Evolutionary conservation across 805 yeast genomes (phyloP).

Genomic region (Candida adriatica): DNA sequence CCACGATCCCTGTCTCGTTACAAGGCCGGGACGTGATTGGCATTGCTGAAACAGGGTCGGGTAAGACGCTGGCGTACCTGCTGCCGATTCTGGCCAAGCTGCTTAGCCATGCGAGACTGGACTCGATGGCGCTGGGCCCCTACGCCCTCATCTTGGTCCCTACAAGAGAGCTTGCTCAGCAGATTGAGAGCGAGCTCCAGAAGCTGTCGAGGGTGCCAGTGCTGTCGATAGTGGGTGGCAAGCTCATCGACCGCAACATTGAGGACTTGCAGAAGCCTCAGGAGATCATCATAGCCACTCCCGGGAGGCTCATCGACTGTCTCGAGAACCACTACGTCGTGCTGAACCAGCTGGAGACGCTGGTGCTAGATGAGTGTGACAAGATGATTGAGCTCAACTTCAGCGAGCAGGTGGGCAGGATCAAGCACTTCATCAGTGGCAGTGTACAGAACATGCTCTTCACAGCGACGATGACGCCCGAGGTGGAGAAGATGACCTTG

Average conservation of each 20-base stretch:
- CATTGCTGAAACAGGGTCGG: slow-evolving; percentile 95
- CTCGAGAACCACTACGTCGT: slow-evolving; percentile 59
- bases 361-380: slow-evolving; percentile 92
- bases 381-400: slow-evolving; percentile 94
- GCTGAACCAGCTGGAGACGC: slow-evolving; percentile 52
- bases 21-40: slow-evolving; percentile 66
- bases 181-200: slow-evolving; percentile 62
- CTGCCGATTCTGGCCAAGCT: slow-evolving; percentile 64
- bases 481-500: slow-evolving; percentile 60
- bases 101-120: slow-evolving; percentile 37
- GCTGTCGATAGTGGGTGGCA: slow-evolving; percentile 84
- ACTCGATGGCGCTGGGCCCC: slow-evolving; percentile 56
- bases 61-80: slow-evolving; percentile 81
- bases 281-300: slow-evolving; percentile 78
- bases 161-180: slow-evolving; percentile 89
- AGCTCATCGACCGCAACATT: slow-evolving; percentile 68
- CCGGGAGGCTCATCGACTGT: slow-evolving; percentile 84
- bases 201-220: slow-evolving; percentile 44
- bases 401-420: slow-evolving; percentile 65
- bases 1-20: slow-evolving; percentile 70
- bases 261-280: slow-evolving; percentile 34
- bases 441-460: slow-evolving; percentile 76
- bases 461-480: slow-evolving; percentile 85
- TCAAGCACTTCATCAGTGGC: slow-evolving; percentile 44
- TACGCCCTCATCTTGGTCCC: slow-evolving; percentile 79